Percentiles rank a stretch among this genome's conserved stretches.
These are phyloP conservation scores for Annona cherimola DNA, from an alignment of 164 flowering plant genomes.

Conservation along the genomic window DNA sequence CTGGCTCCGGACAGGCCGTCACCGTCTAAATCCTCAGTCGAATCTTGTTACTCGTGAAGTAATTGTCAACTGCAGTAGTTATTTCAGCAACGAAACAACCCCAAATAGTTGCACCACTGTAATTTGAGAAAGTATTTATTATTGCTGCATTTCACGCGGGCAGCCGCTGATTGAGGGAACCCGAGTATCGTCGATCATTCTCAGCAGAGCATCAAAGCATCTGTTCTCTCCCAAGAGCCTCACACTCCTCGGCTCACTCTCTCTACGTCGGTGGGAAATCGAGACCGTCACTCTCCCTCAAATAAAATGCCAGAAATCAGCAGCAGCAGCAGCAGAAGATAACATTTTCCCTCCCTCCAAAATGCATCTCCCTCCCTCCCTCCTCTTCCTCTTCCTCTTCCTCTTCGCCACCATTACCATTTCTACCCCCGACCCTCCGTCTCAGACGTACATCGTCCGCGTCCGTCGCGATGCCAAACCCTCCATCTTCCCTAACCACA, in stretches of 20 bases:
- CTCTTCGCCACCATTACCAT: conserved; percentile 1
- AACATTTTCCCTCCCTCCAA: background rate
- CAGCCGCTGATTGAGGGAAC: no score
- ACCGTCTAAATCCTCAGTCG: no score
- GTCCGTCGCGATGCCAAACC: conserved; percentile 68
- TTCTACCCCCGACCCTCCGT: conserved; percentile 7
- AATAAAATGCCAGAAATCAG: no score
- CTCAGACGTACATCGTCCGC: conserved; percentile 54
- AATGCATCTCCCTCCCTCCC: background rate
- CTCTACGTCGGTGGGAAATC: background rate
- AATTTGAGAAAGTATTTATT: no score
- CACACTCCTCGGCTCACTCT: background rate
- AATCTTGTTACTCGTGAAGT: no score
- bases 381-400: background rate
- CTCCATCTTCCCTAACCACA: conserved; percentile 71
- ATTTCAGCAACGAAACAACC: no score
- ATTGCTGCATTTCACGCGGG: no score
- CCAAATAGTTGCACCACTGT: no score
- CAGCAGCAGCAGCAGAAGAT: background rate
- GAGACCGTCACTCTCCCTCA: no score
- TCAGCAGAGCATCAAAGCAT: background rate
- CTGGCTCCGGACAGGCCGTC: no score
- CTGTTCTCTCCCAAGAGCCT: background rate
- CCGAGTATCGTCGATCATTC: background rate
- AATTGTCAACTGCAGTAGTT: no score